Percentiles rank a stretch among this genome's conserved stretches.
phyloP scores from a whole-genome alignment of 129 eudicot species.

The carrot (Daucus carota) region DH1_v3.0 NC_030381.2:56255501-56256000 shows the following conservation, averaged over 20 bases:
- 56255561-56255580: neutral
- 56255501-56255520: neutral
- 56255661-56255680: neutral
- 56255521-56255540: neutral
- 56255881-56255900: constrained; percentile 77
- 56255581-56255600: neutral
- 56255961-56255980: constrained; percentile 98
- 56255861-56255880: constrained; percentile 89
- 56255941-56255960: constrained; percentile 66
- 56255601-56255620: neutral
- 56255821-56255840: constrained; percentile 74
- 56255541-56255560: neutral
- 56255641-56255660: neutral
- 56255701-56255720: neutral
- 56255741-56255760: neutral
- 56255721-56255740: neutral
- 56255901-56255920: constrained; percentile 98
- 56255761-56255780: neutral
- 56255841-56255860: constrained; percentile 82
- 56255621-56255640: neutral
- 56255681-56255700: neutral
- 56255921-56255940: constrained; percentile 87
- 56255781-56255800: neutral
- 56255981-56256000: constrained; percentile 11
- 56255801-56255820: neutral